Evolutionary conservation across 2,329 filamentous ascomycete genomes (phyloP).

Genomic region (Nigrospora oryzae): DNA sequence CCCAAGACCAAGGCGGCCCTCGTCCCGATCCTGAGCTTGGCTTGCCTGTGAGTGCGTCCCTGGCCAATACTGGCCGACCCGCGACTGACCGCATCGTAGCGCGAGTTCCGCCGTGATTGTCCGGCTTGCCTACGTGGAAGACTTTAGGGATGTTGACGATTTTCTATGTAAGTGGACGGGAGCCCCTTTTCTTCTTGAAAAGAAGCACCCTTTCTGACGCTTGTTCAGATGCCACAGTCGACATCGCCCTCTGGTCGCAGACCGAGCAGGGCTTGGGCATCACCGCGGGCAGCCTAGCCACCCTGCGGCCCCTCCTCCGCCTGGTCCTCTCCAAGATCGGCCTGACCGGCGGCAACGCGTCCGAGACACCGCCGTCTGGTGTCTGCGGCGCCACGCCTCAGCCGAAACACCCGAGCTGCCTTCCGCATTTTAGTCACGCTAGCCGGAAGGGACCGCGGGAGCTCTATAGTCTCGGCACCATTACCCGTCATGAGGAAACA

Average conservation of each 20-base stretch:
- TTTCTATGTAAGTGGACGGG: background rate
- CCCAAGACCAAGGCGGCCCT: constrained; percentile 17
- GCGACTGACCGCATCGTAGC: too few relatives aligned
- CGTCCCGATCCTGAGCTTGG: constrained; percentile 36
- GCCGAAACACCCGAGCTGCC: too few relatives aligned
- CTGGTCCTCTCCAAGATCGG: too few relatives aligned
- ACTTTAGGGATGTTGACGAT: background rate
- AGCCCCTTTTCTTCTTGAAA: background rate
- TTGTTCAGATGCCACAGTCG: background rate
- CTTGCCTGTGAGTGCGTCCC: constrained; percentile 18
- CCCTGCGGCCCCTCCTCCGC: constrained; percentile 4
- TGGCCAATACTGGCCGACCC: too few relatives aligned
- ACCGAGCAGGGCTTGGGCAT: constrained; percentile 2
- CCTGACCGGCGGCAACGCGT: too few relatives aligned
- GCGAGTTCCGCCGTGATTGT: background rate
- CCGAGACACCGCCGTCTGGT: too few relatives aligned
- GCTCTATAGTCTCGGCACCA: too few relatives aligned
- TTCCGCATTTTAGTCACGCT: too few relatives aligned
- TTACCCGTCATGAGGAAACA: too few relatives aligned
- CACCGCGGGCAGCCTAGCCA: constrained; percentile 4
- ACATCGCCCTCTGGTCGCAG: constrained; percentile 4
- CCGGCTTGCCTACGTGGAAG: background rate
- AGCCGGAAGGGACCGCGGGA: too few relatives aligned
- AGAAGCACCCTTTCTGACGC: background rate
- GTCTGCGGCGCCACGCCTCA: too few relatives aligned